Percentiles rank a stretch among this genome's conserved stretches.
Evolutionary conservation across 768 basidiomycete species (phyloP).

Genomic region (Calvatia gigantea): DNA sequence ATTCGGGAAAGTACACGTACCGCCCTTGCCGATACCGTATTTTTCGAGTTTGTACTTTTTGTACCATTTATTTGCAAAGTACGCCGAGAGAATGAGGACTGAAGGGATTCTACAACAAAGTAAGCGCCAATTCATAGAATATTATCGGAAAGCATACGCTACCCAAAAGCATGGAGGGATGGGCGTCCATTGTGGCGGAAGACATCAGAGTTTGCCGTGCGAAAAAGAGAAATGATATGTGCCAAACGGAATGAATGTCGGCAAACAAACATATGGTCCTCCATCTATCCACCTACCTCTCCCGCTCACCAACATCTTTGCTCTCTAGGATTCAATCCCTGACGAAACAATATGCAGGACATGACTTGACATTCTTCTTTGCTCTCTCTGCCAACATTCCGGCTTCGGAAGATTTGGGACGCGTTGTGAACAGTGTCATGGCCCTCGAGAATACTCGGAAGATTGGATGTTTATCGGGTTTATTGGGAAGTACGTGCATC

Average conservation of each 20-base stretch:
- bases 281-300: conserved; percentile 36
- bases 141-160: conserved; percentile 28
- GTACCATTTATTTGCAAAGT: conserved; percentile 48
- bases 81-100: conserved; percentile 40
- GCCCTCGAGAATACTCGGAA: conserved; percentile 33
- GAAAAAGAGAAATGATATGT: background rate
- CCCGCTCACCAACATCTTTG: conserved; percentile 32
- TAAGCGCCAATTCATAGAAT: background rate
- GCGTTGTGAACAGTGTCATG: conserved; percentile 35
- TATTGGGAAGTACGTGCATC: conserved; percentile 29
- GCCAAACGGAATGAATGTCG: background rate
- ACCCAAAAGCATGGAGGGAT: conserved; percentile 44
- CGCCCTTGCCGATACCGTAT: conserved; percentile 56
- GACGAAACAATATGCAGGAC: conserved; percentile 22
- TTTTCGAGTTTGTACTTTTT: conserved; percentile 39
- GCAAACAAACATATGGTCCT: conserved; percentile 23
- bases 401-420: conserved; percentile 32
- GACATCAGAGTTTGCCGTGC: background rate
- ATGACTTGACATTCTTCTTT: conserved; percentile 43
- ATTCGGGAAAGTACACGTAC: conserved; percentile 24
- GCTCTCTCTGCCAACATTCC: conserved; percentile 43
- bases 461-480: conserved; percentile 63
- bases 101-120: conserved; percentile 36
- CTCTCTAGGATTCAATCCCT: conserved; percentile 31
- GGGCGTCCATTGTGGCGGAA: conserved; percentile 21